Base-by-base conservation (phyloP, 768 basidiomycete genomes). In the Candolleomyces efflorescens region DNA sequence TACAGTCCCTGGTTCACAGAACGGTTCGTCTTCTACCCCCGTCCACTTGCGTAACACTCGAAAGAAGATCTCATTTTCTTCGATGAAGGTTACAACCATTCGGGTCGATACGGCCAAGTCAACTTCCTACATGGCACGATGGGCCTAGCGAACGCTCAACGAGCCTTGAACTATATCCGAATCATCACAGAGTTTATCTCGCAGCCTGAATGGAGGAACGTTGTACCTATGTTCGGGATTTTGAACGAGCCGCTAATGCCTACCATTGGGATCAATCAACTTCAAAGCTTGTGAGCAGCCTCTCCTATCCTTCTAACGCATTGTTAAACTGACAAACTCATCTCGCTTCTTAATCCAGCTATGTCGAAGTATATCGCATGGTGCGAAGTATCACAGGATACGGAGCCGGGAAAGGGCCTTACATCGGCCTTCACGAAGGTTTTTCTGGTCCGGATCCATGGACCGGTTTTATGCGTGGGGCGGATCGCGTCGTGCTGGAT, bases 101-200 rank as follows among this genome's bases (percentile, higher is more conserved):
- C 76, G 67, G 89, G 89, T 7, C 77, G 76, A 67, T 46, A 64
- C 12, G 91, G 90, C 2, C 71, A 72, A 32, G 67, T 89, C 65
- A 90, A 92, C 68, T 87, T 85, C 64, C 67, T 90, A 62, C 75
- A 80, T 59, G 86, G 87, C 22, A 81, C 85, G 36, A 94, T 94
- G 93, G 93, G 93, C 23, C 69, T 91, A 56, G 90, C 91, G 39
- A 94, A 95, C 63, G 92, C 89, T 15, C 85, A 94, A 69, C 83
- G 92, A 12, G 76, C 86, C 9, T 71, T 94, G 49, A 81, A 90
- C 67, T 86, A 89, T 63, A 88, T 94, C 61, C 82, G 92, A n/a
- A 81, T 85, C 50, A 75, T 90, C 64, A 79, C 84, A 48, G 88
- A 90, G 69, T 95, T 94, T 73, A 87, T 95, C 68, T 80, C 82